Conservation (phyloP, 2,329 filamentous ascomycete genomes). For the Trichoderma harzianum region DNA sequence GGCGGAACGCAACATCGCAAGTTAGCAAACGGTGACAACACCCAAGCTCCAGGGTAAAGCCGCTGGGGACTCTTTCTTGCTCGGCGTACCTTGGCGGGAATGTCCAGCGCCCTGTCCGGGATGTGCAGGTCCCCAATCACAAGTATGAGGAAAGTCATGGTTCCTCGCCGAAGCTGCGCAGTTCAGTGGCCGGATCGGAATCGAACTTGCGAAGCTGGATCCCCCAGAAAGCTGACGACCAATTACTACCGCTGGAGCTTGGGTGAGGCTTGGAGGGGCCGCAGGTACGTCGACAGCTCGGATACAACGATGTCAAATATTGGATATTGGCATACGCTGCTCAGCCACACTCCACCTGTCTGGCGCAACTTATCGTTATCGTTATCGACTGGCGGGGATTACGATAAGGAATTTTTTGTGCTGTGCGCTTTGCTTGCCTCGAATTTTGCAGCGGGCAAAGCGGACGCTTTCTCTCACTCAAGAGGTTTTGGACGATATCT, state of each 20-base stretch:
- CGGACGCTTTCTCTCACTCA: constrained; percentile 6
- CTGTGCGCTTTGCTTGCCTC: constrained; percentile 8
- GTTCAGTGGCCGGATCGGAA: background rate
- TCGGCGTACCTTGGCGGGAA: constrained; percentile 74
- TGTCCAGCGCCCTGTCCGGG: constrained; percentile 85
- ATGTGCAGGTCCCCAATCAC: constrained; percentile 93
- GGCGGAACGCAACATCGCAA: constrained; percentile 1
- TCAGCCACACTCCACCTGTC: constrained; percentile 12
- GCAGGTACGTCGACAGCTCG: constrained; percentile 24
- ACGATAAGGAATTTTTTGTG: constrained; percentile 22
- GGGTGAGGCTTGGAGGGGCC: constrained; percentile 28
- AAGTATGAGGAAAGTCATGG: constrained; percentile 85
- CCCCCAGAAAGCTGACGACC: constrained; percentile 3
- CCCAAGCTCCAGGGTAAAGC: constrained; percentile 15
- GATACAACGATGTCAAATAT: constrained; percentile 30
- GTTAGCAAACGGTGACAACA: constrained; percentile 22
- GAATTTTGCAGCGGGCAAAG: constrained; percentile 10
- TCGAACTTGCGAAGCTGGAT: constrained; percentile 12
- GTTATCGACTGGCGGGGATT: constrained; percentile 20
- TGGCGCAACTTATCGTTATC: background rate
- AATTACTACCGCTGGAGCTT: constrained; percentile 16
- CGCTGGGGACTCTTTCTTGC: background rate
- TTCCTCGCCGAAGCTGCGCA: constrained; percentile 31
- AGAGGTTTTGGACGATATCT: constrained; percentile 11
- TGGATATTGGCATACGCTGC: constrained; percentile 7